Evolutionary conservation across 768 basidiomycete species (phyloP).

Genomic region (button mushroom (Agaricus bisporus)): DNA sequence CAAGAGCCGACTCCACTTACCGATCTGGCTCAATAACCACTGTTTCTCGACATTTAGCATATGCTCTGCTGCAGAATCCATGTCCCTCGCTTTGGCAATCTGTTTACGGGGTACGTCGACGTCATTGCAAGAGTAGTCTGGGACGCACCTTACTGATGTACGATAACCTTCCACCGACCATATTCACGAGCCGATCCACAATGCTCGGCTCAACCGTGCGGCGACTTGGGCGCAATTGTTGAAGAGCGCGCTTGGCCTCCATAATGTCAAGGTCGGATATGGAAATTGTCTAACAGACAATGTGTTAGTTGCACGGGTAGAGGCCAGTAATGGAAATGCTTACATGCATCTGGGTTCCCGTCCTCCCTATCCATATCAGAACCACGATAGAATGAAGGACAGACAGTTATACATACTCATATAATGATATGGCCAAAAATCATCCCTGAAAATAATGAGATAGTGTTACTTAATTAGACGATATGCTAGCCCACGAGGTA

Average conservation of each 20-base stretch:
- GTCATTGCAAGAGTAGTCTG: neutral
- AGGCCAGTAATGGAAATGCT: conserved; percentile 11
- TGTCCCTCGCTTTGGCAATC: conserved; percentile 55
- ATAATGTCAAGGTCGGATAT: conserved; percentile 60
- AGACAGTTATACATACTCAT: neutral
- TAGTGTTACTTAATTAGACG: neutral
- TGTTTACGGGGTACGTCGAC: conserved; percentile 10
- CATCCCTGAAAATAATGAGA: neutral
- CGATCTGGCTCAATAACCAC: conserved; percentile 76
- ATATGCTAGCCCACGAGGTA: conserved; percentile 43
- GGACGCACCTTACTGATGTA: conserved; percentile 54
- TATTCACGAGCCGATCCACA: conserved; percentile 41
- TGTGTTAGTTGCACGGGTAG: neutral
- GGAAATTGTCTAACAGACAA: conserved; percentile 48
- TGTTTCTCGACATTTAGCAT: conserved; percentile 69
- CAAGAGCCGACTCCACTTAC: conserved; percentile 21
- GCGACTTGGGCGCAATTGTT: conserved; percentile 41
- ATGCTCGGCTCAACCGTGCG: conserved; percentile 24
- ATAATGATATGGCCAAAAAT: conserved; percentile 2
- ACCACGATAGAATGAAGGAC: neutral
- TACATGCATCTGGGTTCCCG: conserved; percentile 48
- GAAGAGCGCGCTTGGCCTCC: conserved; percentile 55
- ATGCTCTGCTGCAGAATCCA: conserved; percentile 57
- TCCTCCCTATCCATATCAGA: neutral
- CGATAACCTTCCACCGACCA: conserved; percentile 77